Evolutionary conservation across 371 early-diverging fungal genomes (phyloP).

Genomic region (Conidiobolus incongruus): DNA sequence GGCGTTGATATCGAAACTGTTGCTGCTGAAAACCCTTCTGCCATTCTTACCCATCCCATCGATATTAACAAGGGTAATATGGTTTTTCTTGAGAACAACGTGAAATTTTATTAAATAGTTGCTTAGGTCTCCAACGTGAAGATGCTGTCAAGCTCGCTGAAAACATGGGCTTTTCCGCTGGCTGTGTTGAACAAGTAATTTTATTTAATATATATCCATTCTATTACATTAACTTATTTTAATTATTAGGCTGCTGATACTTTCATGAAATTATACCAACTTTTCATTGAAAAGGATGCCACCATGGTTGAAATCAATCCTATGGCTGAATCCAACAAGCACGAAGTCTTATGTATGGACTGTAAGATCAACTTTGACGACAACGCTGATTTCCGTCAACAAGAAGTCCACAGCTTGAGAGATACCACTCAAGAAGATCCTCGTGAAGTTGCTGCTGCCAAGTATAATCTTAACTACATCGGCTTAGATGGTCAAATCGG

Average conservation of each 20-base stretch:
- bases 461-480: conserved; percentile 96
- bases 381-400: conserved; percentile 94
- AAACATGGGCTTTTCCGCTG: conserved; percentile 72
- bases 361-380: conserved; percentile 95
- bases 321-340: conserved; percentile 69
- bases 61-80: conserved; percentile 40
- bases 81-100: not conserved
- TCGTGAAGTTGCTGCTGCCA: conserved; percentile 91
- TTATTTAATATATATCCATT: not conserved
- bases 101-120: not conserved
- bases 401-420: conserved; percentile 66
- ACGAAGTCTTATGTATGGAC: conserved; percentile 67
- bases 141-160: conserved; percentile 40
- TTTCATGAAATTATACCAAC: conserved; percentile 77
- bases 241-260: conserved; percentile 57
- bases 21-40: conserved; percentile 82
- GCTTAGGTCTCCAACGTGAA: conserved; percentile 26
- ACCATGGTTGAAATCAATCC: conserved; percentile 98
- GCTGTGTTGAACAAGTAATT: conserved; percentile 30
- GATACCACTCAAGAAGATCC: conserved; percentile 91
- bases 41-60: conserved; percentile 63
- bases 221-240: not conserved
- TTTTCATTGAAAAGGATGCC: conserved; percentile 90
- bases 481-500: conserved; percentile 80
- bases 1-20: conserved; percentile 96